Percentiles rank a stretch among this genome's conserved stretches.
These are phyloP conservation scores for Ceratocystis variospora DNA, from an alignment of 2,329 filamentous ascomycete genomes.

Conservation along the genomic window DNA sequence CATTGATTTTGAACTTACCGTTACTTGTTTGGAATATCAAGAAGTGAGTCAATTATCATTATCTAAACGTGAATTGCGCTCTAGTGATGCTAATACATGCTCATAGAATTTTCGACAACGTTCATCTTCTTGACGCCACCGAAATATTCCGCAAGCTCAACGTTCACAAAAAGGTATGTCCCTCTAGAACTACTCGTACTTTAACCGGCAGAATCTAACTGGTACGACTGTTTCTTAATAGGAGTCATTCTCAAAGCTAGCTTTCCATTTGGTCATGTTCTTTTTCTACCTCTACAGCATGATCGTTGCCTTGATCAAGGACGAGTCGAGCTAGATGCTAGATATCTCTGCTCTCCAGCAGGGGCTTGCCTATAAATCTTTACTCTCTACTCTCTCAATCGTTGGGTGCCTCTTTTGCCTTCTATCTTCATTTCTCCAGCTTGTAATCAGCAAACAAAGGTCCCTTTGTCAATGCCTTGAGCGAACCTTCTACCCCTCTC, in stretches of 20 bases:
- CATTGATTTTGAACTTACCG: conserved; percentile 81
- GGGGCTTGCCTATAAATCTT: background rate
- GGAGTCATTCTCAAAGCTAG: conserved; percentile 99
- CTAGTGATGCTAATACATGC: conserved; percentile 21
- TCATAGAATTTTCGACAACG: conserved; percentile 82
- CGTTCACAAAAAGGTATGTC: conserved; percentile 83
- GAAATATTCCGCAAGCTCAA: conserved; percentile 99
- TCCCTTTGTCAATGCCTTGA: background rate
- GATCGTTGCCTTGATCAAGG: conserved; percentile 91
- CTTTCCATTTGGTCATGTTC: conserved; percentile 98
- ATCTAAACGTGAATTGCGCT: background rate
- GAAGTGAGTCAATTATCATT: conserved; percentile 56
- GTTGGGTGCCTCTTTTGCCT: background rate
- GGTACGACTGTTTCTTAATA: conserved; percentile 26
- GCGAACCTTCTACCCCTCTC: background rate
- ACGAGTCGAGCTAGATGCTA: conserved; percentile 79
- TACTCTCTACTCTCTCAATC: background rate
- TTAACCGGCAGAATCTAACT: background rate
- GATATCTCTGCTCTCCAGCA: conserved; percentile 23
- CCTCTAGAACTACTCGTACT: background rate
- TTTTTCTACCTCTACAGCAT: conserved; percentile 99
- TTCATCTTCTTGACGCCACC: conserved; percentile 89
- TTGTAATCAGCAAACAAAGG: background rate
- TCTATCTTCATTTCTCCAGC: background rate
- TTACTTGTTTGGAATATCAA: conserved; percentile 89